phyloP scores from a whole-genome alignment of 352 stramenopile species.

The Elongisporangium anandrum region DNA sequence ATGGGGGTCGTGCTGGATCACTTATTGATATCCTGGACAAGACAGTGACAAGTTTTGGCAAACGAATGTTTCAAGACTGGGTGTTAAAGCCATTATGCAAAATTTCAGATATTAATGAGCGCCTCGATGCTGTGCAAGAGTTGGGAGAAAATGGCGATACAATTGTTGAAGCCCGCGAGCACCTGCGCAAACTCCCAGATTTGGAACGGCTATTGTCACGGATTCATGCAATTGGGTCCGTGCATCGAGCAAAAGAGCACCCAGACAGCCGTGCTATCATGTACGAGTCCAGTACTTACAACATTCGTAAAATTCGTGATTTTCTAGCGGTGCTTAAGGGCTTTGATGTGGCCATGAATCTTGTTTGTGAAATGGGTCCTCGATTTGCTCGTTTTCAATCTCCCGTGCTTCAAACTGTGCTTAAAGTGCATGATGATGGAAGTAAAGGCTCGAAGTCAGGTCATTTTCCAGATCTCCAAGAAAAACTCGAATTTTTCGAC shows the following conservation, averaged over 20 bases:
- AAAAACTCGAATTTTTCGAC: conserved; percentile 95
- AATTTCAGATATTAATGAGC: conserved; percentile 92
- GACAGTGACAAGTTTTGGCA: conserved; percentile 92
- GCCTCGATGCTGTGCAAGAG: conserved; percentile 95
- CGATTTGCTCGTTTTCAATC: conserved; percentile 56
- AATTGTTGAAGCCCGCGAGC: conserved; percentile 77
- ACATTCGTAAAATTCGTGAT: conserved; percentile 95
- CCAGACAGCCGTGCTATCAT: conserved; percentile 96
- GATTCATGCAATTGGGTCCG: conserved; percentile 94
- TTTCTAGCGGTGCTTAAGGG: conserved; percentile 90
- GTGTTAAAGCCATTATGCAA: conserved; percentile 95
- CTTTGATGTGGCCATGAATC: conserved; percentile 78
- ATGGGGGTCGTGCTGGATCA: conserved; percentile 86
- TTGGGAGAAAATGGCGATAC: conserved; percentile 72
- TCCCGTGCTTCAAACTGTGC: conserved; percentile 44
- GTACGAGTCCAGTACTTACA: conserved; percentile 97
- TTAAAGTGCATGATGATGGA: conserved; percentile 31
- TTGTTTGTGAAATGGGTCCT: conserved; percentile 80
- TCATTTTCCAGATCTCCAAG: conserved; percentile 88
- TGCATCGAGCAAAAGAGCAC: conserved; percentile 82
- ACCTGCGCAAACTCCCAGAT: conserved; percentile 92
- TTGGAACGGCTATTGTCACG: conserved; percentile 95
- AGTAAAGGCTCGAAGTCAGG: conserved; percentile 15
- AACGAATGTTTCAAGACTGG: conserved; percentile 95
- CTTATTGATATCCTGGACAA: conserved; percentile 91